These are phyloP conservation scores for Elongisporangium anandrum DNA, from an alignment of 352 stramenopile species.

Conservation along the genomic window DNA sequence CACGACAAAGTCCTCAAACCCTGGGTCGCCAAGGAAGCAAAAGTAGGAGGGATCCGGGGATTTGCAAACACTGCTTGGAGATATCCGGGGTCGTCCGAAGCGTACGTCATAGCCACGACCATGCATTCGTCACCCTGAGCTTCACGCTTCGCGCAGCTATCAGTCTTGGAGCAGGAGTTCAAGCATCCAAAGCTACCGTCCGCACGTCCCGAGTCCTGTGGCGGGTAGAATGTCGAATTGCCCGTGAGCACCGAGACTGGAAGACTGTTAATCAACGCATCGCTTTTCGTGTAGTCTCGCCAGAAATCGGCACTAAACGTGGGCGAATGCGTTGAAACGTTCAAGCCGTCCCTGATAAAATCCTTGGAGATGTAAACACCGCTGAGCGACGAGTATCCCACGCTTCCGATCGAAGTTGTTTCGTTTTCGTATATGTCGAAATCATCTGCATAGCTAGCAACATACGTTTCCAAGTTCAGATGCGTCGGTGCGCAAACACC, in stretches of 20 bases:
- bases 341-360: constrained; percentile 27
- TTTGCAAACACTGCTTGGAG: constrained; percentile 35
- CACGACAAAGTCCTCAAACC: constrained; percentile 15
- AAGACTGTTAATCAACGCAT: constrained; percentile 22
- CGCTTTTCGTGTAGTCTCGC: constrained; percentile 30
- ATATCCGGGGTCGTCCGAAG: constrained; percentile 29
- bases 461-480: constrained; percentile 4
- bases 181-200: constrained; percentile 31
- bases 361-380: constrained; percentile 34
- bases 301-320: constrained; percentile 43
- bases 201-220: constrained; percentile 11
- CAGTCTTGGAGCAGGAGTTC: constrained; percentile 37
- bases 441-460: not conserved
- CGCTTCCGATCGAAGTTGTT: constrained; percentile 6
- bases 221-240: constrained; percentile 21
- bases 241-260: constrained; percentile 17
- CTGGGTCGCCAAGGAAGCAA: constrained; percentile 30
- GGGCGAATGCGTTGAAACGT: constrained; percentile 6
- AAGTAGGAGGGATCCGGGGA: constrained; percentile 34
- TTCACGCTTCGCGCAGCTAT: constrained; percentile 30
- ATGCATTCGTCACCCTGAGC: constrained; percentile 25
- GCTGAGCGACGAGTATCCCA: constrained; percentile 28
- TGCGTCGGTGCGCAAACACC: constrained; percentile 4
- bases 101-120: constrained; percentile 36
- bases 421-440: constrained; percentile 25